Base-by-base conservation (phyloP, 208 protist species). In the Angomonas deanei region DNA sequence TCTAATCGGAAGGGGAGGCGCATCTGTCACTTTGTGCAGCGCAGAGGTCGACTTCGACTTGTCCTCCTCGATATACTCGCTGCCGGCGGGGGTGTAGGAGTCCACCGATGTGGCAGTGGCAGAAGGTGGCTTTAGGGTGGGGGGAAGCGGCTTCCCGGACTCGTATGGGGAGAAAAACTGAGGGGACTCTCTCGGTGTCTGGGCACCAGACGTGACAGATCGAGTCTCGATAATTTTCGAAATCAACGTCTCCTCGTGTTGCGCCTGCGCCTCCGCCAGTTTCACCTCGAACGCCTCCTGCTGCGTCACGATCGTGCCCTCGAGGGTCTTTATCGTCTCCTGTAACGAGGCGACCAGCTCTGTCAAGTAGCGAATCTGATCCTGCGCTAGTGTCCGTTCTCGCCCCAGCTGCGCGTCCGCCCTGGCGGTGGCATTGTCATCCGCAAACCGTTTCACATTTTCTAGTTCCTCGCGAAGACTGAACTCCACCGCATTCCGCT, bases 401-500 rank as follows among this genome's bases (percentile, higher is more conserved):
- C 74, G 55, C 1, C 55, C 52, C 10, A 50, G 56, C 56, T 60
- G 39, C 5, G 19, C 33, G 6, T 39, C 32, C n/a, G 63, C 46
- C n/a, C 23, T 63, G 36, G 57, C 38, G 62, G 75, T 72, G 34
- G 57, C 58, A 0, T 39, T 61, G 23, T 10, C 63, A 3, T 58
- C 26, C 5, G 34, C 21, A 52, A 77, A 74, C 26, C 66, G 42
- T 47, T 78, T 48, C 10, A 46, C 23, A 13, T 52, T 53, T 27
- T 61, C 74, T 52, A 81, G 65, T 24, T 88, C 78, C 15, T 62
- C 54, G 26, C 68, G 70, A 42, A 78, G 50, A 6, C 57, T 57
- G 46, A 61, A 68, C 48, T 85, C 68, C 39, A 63, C 58, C 28
- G 61, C 60, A 42, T 73, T 74, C 27, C 80, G 66, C 33, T 89